Conservation (phyloP, 2,329 filamentous ascomycete species). For the Bipolaris zeicola region DNA sequence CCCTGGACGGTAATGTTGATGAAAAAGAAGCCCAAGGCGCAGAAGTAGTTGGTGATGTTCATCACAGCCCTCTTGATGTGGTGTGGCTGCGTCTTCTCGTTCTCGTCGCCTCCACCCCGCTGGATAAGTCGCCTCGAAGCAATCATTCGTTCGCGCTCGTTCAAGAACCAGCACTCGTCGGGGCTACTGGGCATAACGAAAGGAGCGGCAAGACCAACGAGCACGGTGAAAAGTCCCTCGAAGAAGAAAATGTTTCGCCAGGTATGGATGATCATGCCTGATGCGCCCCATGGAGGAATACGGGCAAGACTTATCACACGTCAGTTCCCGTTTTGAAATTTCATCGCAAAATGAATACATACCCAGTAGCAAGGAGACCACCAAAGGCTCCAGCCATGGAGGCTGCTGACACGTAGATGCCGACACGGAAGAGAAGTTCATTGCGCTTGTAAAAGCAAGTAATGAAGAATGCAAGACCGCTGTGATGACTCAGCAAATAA, state of each 20-base stretch:
- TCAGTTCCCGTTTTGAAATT: background rate
- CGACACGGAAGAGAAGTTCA: constrained; percentile 62
- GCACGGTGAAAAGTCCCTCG: constrained; percentile 61
- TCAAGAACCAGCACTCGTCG: constrained; percentile 57
- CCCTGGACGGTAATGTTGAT: constrained; percentile 65
- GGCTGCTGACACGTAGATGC: constrained; percentile 62
- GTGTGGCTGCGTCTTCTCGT: constrained; percentile 55
- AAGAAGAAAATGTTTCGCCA: constrained; percentile 65
- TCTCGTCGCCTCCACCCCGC: constrained; percentile 55
- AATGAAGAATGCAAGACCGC: constrained; percentile 62
- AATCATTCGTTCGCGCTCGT: constrained; percentile 60
- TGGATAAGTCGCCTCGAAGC: constrained; percentile 58
- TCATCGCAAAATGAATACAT: constrained; percentile 33
- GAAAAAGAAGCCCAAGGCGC: constrained; percentile 63
- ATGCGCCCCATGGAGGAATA: constrained; percentile 60
- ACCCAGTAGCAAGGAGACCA: constrained; percentile 60
- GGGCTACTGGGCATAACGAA: constrained; percentile 60
- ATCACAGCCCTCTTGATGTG: constrained; percentile 59
- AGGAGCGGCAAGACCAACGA: constrained; percentile 56
- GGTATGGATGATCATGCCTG: constrained; percentile 52
- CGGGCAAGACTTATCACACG: constrained; percentile 31
- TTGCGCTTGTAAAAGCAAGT: constrained; percentile 63
- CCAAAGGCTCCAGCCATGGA: constrained; percentile 64
- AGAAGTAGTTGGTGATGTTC: constrained; percentile 65
- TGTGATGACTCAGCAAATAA: constrained; percentile 16